Evolutionary conservation across 441 rosid genomes (phyloP).

Genomic region (Capsella rubella): DNA sequence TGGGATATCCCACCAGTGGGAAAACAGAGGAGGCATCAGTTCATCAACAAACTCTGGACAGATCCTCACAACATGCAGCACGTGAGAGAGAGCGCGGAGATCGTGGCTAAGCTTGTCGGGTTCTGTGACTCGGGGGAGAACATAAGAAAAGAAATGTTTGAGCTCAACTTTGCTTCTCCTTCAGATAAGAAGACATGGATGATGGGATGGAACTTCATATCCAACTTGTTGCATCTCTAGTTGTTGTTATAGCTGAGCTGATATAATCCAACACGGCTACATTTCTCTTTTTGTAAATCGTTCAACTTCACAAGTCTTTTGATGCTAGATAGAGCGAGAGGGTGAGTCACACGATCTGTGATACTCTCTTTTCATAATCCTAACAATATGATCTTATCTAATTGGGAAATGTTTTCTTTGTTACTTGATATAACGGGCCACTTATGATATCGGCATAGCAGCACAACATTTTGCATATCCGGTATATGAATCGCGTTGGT

Average conservation of each 20-base stretch:
- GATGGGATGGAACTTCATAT: constrained; percentile 87
- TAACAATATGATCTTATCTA: neutral
- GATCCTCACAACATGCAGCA: constrained; percentile 79
- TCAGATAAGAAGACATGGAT: constrained; percentile 83
- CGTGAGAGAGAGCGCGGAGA: constrained; percentile 75
- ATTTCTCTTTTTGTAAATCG: constrained; percentile 10
- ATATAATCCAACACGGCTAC: constrained; percentile 20
- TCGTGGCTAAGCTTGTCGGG: constrained; percentile 85
- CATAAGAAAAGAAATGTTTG: constrained; percentile 90
- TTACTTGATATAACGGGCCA: neutral
- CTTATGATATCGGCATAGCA: neutral
- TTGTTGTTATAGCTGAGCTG: constrained; percentile 1
- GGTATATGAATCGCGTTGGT: no score
- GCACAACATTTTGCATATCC: neutral
- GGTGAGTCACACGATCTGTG: neutral
- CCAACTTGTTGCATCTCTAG: constrained; percentile 71
- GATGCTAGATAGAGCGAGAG: neutral
- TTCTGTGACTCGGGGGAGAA: constrained; percentile 81
- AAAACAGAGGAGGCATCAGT: constrained; percentile 85
- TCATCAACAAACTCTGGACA: constrained; percentile 87
- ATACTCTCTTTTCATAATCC: neutral
- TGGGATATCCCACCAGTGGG: constrained; percentile 88
- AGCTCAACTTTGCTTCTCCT: constrained; percentile 73
- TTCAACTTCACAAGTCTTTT: neutral
- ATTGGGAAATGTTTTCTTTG: neutral